phyloP scores from a whole-genome alignment of 2,329 filamentous ascomycete species.

The Epichloe aotearoae region DNA sequence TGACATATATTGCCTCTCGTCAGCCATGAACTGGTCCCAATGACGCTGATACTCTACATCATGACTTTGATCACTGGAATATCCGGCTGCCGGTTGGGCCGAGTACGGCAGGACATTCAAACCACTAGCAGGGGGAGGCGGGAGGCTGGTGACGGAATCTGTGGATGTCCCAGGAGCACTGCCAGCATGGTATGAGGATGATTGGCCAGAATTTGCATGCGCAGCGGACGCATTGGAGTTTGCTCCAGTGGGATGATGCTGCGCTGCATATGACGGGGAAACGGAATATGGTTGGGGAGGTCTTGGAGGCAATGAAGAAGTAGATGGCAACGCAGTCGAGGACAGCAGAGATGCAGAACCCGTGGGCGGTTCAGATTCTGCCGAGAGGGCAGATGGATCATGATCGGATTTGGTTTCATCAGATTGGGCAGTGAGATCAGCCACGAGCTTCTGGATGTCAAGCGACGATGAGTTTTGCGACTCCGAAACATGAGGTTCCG shows the following conservation, averaged over 20 bases:
- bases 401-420: conserved; percentile 17
- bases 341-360: conserved; percentile 18
- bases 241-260: conserved; percentile 21
- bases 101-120: conserved; percentile 16
- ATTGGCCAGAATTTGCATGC: conserved; percentile 19
- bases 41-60: conserved; percentile 44
- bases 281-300: conserved; percentile 28
- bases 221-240: conserved; percentile 17
- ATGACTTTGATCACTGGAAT: conserved; percentile 18
- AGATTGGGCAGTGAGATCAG: conserved; percentile 25
- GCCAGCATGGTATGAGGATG: conserved; percentile 20
- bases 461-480: conserved; percentile 17
- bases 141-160: conserved; percentile 19
- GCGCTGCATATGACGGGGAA: conserved; percentile 24
- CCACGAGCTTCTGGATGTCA: conserved; percentile 29
- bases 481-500: conserved; percentile 16
- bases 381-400: conserved; percentile 15
- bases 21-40: conserved; percentile 59
- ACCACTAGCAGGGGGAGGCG: conserved; percentile 16
- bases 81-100: conserved; percentile 13
- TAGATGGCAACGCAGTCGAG: conserved; percentile 21
- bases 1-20: conserved; percentile 62
- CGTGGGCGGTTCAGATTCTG: conserved; percentile 14
- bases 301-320: conserved; percentile 33
- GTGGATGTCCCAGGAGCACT: conserved; percentile 20